Percentiles rank a stretch among this genome's conserved stretches.
phyloP scores from a whole-genome alignment of 2,329 filamentous ascomycete species.

The Pseudocercospora crystallina region DNA sequence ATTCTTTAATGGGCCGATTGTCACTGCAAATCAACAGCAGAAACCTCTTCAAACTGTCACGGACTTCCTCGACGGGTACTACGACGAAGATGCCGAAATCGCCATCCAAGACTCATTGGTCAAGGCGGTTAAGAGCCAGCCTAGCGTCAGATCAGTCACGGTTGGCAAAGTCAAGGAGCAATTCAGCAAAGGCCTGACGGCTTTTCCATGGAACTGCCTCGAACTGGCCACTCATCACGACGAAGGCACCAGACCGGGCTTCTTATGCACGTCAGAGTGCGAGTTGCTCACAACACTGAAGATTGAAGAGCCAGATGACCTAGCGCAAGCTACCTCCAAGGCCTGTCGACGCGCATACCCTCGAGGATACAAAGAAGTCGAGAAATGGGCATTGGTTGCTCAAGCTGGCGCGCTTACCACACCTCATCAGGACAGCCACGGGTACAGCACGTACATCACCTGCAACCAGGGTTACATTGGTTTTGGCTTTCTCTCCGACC shows the following conservation, averaged over 20 bases:
- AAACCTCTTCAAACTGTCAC: conserved; percentile 27
- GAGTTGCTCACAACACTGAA: conserved; percentile 36
- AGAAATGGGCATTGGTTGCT: conserved; percentile 36
- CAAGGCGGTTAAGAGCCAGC: conserved; percentile 10
- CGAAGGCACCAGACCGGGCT: conserved; percentile 33
- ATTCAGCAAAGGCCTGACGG: conserved; percentile 10
- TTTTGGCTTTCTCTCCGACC: conserved; percentile 34
- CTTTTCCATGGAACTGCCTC: conserved; percentile 32
- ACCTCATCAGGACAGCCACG: conserved; percentile 36
- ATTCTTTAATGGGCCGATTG: conserved; percentile 29
- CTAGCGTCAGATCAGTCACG: conserved; percentile 17
- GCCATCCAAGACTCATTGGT: conserved; percentile 31
- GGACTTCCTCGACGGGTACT: conserved; percentile 32
- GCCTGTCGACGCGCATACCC: conserved; percentile 25
- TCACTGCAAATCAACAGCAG: conserved; percentile 30
- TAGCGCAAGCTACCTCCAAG: conserved; percentile 15
- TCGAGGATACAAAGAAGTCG: conserved; percentile 35
- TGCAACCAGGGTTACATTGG: conserved; percentile 33
- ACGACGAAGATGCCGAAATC: conserved; percentile 31
- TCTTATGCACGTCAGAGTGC: conserved; percentile 34
- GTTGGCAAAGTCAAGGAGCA: conserved; percentile 31
- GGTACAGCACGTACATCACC: conserved; percentile 37
- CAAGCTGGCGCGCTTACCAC: conserved; percentile 36
- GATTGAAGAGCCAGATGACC: conserved; percentile 25
- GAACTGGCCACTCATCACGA: conserved; percentile 35